phyloP scores from a whole-genome alignment of 2,329 filamentous ascomycete genomes.

The Epichloe aotearoae region DNA sequence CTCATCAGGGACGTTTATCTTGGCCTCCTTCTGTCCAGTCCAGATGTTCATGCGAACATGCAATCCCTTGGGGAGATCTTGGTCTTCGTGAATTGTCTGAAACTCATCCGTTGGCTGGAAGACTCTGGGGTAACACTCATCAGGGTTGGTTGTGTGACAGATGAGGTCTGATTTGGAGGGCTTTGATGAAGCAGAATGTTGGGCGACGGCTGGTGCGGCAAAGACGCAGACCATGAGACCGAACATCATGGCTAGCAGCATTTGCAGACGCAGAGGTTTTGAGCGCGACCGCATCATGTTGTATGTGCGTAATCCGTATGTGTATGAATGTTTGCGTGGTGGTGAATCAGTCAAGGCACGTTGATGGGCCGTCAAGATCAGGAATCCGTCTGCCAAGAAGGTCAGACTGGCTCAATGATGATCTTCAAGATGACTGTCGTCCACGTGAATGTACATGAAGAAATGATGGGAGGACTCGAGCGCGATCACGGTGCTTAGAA shows the following conservation, averaged over 20 bases:
- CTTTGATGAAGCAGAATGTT: conserved; percentile 16
- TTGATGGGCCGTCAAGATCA: no score
- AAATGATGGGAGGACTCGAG: not conserved
- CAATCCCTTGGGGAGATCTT: conserved; percentile 50
- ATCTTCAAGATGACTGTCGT: no score
- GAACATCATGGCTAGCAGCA: conserved; percentile 14
- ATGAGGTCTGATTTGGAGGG: conserved; percentile 42
- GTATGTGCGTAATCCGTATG: not conserved
- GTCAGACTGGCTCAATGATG: no score
- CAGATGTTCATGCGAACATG: conserved; percentile 53
- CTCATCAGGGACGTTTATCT: conserved; percentile 48
- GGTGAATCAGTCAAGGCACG: not conserved
- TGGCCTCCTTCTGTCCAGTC: conserved; percentile 51
- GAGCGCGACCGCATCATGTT: conserved; percentile 1
- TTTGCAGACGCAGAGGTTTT: not conserved
- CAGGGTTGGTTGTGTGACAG: conserved; percentile 45
- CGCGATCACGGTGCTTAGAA: not conserved
- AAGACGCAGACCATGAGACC: conserved; percentile 16
- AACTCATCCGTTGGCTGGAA: conserved; percentile 54
- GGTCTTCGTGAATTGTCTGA: conserved; percentile 47
- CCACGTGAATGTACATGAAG: no score
- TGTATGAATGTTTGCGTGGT: not conserved
- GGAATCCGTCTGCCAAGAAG: no score
- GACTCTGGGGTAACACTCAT: conserved; percentile 52
- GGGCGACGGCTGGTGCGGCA: conserved; percentile 13